These are phyloP conservation scores for Wickerhamomyces silvicola DNA, from an alignment of 805 yeast genomes.

Conservation along the genomic window DNA sequence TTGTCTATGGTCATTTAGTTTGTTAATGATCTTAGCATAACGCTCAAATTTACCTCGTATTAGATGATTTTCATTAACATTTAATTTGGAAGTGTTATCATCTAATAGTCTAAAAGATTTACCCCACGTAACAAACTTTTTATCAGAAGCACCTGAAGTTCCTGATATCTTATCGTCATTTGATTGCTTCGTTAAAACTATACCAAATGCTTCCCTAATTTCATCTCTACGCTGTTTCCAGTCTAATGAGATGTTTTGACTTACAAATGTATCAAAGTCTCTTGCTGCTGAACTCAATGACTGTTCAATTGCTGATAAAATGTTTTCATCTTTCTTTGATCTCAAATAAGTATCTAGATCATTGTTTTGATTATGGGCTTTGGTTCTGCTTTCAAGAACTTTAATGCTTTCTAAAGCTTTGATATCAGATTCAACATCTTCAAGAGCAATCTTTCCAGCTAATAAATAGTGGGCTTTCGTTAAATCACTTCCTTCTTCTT, in stretches of 20 bases:
- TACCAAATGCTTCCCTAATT: constrained; percentile 66
- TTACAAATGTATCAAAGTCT: constrained; percentile 77
- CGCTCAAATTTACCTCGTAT: constrained; percentile 57
- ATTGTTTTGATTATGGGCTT: constrained; percentile 15
- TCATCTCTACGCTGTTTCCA: constrained; percentile 79
- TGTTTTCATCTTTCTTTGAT: constrained; percentile 74
- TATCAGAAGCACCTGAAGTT: constrained; percentile 8
- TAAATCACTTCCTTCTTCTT: constrained; percentile 31
- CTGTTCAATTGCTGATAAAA: constrained; percentile 76
- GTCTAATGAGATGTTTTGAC: constrained; percentile 66
- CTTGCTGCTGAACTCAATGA: constrained; percentile 64
- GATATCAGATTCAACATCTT: constrained; percentile 65
- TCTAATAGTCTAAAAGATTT: constrained; percentile 23
- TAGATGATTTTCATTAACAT: constrained; percentile 36
- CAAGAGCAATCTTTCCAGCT: constrained; percentile 86
- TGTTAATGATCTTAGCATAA: constrained; percentile 65
- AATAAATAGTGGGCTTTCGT: constrained; percentile 82
- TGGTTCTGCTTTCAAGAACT: constrained; percentile 23
- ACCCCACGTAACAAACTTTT: constrained; percentile 23
- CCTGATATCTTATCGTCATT: constrained; percentile 12
- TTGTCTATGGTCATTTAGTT: constrained; percentile 65
- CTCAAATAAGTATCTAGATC: constrained; percentile 61
- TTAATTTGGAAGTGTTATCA: constrained; percentile 29
- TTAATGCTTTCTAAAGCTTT: constrained; percentile 28
- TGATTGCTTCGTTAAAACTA: constrained; percentile 30